Evolutionary conservation across 192 early-diverging fungal genomes (phyloP).

Genomic region (Linnemannia hyalina): DNA sequence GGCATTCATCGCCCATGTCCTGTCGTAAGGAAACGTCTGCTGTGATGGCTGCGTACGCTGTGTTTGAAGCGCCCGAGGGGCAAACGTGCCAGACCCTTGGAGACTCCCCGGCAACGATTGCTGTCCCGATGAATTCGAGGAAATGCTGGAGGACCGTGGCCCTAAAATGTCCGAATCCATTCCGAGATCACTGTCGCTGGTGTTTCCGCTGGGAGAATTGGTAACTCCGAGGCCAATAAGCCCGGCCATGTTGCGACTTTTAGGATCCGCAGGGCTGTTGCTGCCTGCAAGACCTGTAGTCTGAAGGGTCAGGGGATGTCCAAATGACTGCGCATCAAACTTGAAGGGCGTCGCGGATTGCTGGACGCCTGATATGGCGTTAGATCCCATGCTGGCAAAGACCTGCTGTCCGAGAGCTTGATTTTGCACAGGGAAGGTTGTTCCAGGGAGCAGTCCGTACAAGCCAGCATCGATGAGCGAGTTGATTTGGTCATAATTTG

Average conservation of each 20-base stretch:
- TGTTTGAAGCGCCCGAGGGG: background rate
- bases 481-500: conserved; percentile 24
- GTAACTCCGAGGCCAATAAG: conserved; percentile 22
- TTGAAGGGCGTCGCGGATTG: conserved; percentile 21
- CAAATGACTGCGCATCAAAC: conserved; percentile 13
- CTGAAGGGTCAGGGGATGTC: background rate
- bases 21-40: conserved; percentile 1
- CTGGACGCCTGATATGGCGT: background rate
- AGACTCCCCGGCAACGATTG: conserved; percentile 20
- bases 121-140: conserved; percentile 17
- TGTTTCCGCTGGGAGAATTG: conserved; percentile 6
- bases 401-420: background rate
- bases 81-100: background rate
- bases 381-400: background rate
- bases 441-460: conserved; percentile 28
- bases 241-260: background rate
- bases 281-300: background rate
- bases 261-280: background rate
- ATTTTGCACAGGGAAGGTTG: background rate
- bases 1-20: conserved; percentile 17
- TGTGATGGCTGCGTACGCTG: conserved; percentile 19
- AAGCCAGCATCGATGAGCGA: conserved; percentile 30
- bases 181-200: conserved; percentile 11
- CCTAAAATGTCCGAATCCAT: background rate
- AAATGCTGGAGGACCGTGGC: conserved; percentile 16